Conservation (phyloP, 116 monocot genomes). For the Phalaenopsis hybrid region DNA sequence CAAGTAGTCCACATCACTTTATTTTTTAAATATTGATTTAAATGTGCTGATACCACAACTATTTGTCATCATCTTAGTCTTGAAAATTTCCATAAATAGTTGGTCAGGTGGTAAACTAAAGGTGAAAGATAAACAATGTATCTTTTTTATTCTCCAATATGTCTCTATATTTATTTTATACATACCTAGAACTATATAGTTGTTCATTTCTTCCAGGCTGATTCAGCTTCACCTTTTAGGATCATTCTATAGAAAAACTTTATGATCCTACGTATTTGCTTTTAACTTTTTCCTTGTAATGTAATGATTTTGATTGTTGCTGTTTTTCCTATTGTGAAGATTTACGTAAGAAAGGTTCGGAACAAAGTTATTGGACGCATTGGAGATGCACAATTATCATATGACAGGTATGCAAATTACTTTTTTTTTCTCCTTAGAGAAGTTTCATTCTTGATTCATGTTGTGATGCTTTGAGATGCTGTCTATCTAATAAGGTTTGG, state of each 20-base stretch:
- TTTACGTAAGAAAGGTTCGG: conserved; percentile 8
- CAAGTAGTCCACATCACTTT: too few species aligned
- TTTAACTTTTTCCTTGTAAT: background rate
- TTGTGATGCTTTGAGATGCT: background rate
- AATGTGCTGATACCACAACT: too few species aligned
- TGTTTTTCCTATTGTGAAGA: background rate
- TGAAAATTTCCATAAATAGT: too few species aligned
- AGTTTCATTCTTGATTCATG: background rate
- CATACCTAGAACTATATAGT: too few species aligned
- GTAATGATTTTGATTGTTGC: background rate
- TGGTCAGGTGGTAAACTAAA: too few species aligned
- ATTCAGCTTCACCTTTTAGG: background rate
- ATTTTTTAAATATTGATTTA: too few species aligned
- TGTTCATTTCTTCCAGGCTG: background rate
- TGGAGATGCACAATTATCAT: conserved; percentile 7
- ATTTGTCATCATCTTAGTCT: too few species aligned
- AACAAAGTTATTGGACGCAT: conserved; percentile 10
- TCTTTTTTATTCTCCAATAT: too few species aligned
- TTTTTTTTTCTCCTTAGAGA: background rate
- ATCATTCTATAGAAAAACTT: background rate
- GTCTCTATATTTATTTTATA: too few species aligned
- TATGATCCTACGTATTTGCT: background rate
- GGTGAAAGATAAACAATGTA: too few species aligned
- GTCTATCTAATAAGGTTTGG: background rate
- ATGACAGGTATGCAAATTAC: conserved; percentile 7